phyloP scores from a whole-genome alignment of 805 yeast genomes.

The Monosporozyma aerobia region DNA sequence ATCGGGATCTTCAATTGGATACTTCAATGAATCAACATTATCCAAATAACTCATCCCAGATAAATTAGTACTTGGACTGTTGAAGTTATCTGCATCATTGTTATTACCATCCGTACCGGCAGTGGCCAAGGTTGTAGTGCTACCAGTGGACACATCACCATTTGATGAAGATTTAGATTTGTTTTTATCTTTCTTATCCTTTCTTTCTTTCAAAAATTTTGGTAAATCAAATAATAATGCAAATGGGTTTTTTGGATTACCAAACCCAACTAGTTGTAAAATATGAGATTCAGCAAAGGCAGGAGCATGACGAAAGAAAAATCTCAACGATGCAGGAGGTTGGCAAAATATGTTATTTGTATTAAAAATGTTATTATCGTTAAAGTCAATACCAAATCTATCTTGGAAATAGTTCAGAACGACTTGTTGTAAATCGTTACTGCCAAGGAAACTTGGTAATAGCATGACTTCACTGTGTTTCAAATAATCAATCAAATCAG shows the following conservation, averaged over 20 bases:
- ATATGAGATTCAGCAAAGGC: constrained; percentile 70
- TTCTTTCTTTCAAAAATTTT: constrained; percentile 61
- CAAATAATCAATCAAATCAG: constrained; percentile 29
- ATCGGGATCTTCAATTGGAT: constrained; percentile 19
- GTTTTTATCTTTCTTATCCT: constrained; percentile 61
- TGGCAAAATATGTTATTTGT: constrained; percentile 33
- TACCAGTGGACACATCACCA: neutral
- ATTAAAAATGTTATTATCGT: constrained; percentile 54
- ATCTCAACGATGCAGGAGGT: constrained; percentile 35
- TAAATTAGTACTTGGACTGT: neutral
- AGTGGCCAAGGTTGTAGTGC: constrained; percentile 4
- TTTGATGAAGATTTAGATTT: constrained; percentile 16
- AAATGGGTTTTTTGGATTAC: constrained; percentile 66
- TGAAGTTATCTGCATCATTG: neutral
- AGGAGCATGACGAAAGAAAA: constrained; percentile 71
- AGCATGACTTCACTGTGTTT: constrained; percentile 59
- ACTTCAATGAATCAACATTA: constrained; percentile 22
- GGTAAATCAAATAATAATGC: constrained; percentile 66
- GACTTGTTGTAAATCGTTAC: constrained; percentile 45
- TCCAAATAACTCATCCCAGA: constrained; percentile 13
- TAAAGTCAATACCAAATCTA: constrained; percentile 54
- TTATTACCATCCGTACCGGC: constrained; percentile 1
- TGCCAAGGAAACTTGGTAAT: constrained; percentile 48
- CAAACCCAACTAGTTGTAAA: constrained; percentile 68
- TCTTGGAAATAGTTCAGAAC: constrained; percentile 58